A percentile compares a stretch with the other conserved stretches of the same genome.
phyloP scores from a whole-genome alignment of 2,329 filamentous ascomycete species.

The Clonostachys sp. region DNA sequence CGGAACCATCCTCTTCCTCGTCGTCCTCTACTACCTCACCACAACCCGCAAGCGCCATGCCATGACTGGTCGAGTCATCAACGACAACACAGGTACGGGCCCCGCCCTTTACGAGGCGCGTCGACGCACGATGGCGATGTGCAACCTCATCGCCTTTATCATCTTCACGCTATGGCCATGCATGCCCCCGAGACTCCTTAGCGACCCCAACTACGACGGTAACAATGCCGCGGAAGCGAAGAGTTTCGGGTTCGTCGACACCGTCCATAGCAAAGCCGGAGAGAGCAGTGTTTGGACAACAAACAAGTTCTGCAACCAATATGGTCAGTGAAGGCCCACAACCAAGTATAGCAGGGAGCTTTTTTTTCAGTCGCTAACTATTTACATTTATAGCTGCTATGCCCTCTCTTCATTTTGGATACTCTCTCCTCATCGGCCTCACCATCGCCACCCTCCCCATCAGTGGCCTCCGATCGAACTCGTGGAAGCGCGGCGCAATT shows the following conservation, averaged over 20 bases:
- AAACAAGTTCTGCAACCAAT: slow-evolving; percentile 57
- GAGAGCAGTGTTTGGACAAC: slow-evolving; percentile 51
- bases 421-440: slow-evolving; percentile 67
- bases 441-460: slow-evolving; percentile 65
- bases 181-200: slow-evolving; percentile 58
- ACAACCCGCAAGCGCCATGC: slow-evolving; percentile 50
- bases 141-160: slow-evolving; percentile 56
- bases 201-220: slow-evolving; percentile 49
- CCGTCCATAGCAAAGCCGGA: slow-evolving; percentile 42
- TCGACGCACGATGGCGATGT: slow-evolving; percentile 56
- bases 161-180: slow-evolving; percentile 61
- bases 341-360: too few species aligned
- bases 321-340: slow-evolving; percentile 39
- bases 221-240: slow-evolving; percentile 52
- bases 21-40: slow-evolving; percentile 65
- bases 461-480: slow-evolving; percentile 42
- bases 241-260: slow-evolving; percentile 58
- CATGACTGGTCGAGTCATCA: slow-evolving; percentile 13
- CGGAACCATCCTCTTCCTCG: slow-evolving; percentile 64
- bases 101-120: slow-evolving; percentile 48
- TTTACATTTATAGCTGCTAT: slow-evolving; percentile 55
- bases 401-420: slow-evolving; percentile 73
- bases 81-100: slow-evolving; percentile 17
- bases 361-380: neutral
- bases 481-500: slow-evolving; percentile 42